Base-by-base conservation (phyloP, 257 asterid species). In the Gardenia jasminoides region DNA sequence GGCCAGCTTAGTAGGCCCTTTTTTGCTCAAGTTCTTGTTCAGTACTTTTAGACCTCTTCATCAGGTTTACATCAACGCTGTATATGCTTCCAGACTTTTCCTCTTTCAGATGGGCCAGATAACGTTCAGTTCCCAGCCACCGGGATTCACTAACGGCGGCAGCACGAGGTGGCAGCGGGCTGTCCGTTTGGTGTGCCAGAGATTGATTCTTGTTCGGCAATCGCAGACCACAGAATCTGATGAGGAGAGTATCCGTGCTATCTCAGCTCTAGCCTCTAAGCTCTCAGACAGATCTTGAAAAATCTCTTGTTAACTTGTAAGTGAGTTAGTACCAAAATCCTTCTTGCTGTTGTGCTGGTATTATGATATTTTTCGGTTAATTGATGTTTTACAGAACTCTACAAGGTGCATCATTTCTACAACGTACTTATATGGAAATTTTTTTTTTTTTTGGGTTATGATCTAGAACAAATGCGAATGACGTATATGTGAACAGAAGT, bases 121-220 rank as follows among this genome's bases (percentile, higher is more conserved):
- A 5, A 82, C 81, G 4, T 73, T 78, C 22, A 80, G 78, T 39
- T 20, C 79, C 52, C 75, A 66, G 44, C 75, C 76, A n/a, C 74
- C 47, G 13, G 83, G 33, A 15, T 65, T 44, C 10, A 72, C 54
- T 59, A 75, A 65, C 28, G 69, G 39, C 28, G 77, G 77, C 0
- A 82, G 80, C 1, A 78, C 80, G 54, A 83, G 96, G 82, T 89
- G 92, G 92, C 92, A 81, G 84, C 76, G 97, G 83, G 92, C 91
- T 24, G 69, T 90, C 66, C 90, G 92, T 61, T 46, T 91, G 59
- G 84, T 93, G 31, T 76, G 5, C 59, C 87, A 84, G 79, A 86
- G 92, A 65, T 30, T 87, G 48, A 67, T 30, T 1, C 90, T 80
- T 68, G 84, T 78, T 13, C 83, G 95, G 78, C 87, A 76, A 30